A percentile compares a stretch with the other conserved stretches of the same genome.
Conservation (phyloP, 2,329 filamentous ascomycete species). For the Aspergillus novoparasiticus region DNA sequence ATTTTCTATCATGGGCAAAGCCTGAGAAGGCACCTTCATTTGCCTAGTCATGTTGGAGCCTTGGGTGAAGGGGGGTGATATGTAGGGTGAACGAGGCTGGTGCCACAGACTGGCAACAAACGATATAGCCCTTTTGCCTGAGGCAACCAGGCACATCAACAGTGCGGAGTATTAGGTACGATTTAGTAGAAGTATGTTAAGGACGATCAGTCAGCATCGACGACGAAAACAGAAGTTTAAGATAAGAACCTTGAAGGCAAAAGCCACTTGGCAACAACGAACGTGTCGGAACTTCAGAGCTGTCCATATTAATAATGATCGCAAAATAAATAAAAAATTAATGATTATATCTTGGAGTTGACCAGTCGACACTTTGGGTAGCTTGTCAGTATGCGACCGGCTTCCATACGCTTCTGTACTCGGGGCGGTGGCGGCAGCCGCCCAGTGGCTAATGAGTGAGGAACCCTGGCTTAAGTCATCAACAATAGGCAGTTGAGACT, state of each 20-base stretch:
- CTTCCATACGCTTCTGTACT: constrained; percentile 43
- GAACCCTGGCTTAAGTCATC: constrained; percentile 35
- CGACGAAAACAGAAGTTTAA: background rate
- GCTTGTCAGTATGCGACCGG: constrained; percentile 27
- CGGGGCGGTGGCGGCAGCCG: constrained; percentile 31
- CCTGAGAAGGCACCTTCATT: constrained; percentile 10
- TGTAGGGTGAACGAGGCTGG: constrained; percentile 12
- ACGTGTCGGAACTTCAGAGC: background rate
- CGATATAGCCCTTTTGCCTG: constrained; percentile 1
- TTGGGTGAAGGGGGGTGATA: constrained; percentile 8
- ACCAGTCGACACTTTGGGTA: background rate
- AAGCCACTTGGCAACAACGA: background rate
- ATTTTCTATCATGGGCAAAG: background rate
- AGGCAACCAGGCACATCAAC: background rate
- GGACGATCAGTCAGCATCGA: background rate
- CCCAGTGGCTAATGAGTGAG: constrained; percentile 14
- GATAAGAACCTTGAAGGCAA: background rate
- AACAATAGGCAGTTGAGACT: constrained; percentile 22
- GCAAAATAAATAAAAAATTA: background rate
- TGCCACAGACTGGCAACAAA: constrained; percentile 3
- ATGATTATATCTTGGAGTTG: background rate
- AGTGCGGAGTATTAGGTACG: background rate
- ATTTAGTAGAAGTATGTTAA: background rate
- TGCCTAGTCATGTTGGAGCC: constrained; percentile 5
- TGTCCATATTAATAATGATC: background rate